Base-by-base conservation (phyloP, 2,329 filamentous ascomycete genomes). In the Byssochlamys sp. region DNA sequence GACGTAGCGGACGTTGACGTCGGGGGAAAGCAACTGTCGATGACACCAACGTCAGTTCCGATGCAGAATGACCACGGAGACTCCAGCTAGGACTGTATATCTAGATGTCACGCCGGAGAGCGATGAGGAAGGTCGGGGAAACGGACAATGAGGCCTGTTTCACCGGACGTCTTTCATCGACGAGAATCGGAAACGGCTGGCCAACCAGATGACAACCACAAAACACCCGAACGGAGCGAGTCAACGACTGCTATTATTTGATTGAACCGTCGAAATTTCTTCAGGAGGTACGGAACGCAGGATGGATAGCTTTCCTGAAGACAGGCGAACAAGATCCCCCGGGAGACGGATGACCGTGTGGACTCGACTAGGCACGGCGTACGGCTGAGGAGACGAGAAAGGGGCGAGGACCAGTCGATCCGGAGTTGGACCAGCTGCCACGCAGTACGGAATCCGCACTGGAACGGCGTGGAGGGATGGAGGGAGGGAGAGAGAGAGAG, bases 391-490 rank as follows among this genome's bases (percentile, higher is more conserved):
- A 26, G 11, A 51, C 25, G 27, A 51, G 25, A 27, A 53, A 31
- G 45, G 52, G 55, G 52, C 39, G 25, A 31, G 50, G 27, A 39
- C 25, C 27, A 48, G 45, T 27, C 56, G 24, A 48, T n/a, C 52
- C 52, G 24, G 49, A 54, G 52, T 27, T n/a, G 45, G 35, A 51
- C 58, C 54, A 55, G 58, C 58, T 59, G 55, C 56, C 55, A 52
- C 39, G 52, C 49, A 55, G 58, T 33, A 56, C 53, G 55, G 45
- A 52, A 51, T 45, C 55, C 52, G 53, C 55, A 49, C 55, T 49
- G 55, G 53, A 50, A 54, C n/a, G 45, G 25, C 52, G 57, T 35
- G 56, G 59, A 57, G 45, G 55, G 60, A 60, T 56, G 60, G 45
- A 26, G 48, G 54, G 58, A 57, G 55, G 52, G 35, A n/a, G 39